These are phyloP conservation scores for Sanguinoderma infundibulare DNA, from an alignment of 1,284 basidiomycete genomes.

Conservation along the genomic window DNA sequence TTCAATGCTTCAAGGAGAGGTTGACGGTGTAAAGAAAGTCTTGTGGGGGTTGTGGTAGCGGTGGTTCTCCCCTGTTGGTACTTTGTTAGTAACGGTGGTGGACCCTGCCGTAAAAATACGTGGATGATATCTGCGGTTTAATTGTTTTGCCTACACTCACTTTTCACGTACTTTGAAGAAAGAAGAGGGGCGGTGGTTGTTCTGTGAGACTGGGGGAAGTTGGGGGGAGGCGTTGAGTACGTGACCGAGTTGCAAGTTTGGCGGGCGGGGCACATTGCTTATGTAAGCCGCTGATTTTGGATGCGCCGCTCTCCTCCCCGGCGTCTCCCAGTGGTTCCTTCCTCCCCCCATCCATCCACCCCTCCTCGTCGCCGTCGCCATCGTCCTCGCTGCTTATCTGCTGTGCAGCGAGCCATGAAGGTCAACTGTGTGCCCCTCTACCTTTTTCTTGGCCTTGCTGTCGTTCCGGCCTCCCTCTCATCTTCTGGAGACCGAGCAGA, in stretches of 20 bases:
- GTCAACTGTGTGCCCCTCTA: neutral
- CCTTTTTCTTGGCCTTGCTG: slow-evolving; percentile 9
- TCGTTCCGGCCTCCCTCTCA: slow-evolving; percentile 16
- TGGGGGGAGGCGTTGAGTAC: neutral
- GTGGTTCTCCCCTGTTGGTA: neutral
- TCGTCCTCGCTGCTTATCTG: neutral
- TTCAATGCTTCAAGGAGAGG: neutral
- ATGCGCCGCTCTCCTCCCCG: neutral
- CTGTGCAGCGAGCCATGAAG: neutral
- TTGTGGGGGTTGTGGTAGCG: neutral
- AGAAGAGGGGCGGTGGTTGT: neutral
- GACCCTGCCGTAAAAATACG: slow-evolving; percentile 4
- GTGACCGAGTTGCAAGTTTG: slow-evolving; percentile 4
- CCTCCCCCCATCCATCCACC: neutral
- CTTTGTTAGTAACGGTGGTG: neutral
- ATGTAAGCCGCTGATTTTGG: slow-evolving; percentile 19
- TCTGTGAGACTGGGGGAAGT: neutral
- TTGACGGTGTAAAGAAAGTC: neutral
- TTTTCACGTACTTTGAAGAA: neutral
- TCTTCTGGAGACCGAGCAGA: slow-evolving; percentile 40
- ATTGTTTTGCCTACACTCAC: neutral
- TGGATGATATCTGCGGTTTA: neutral
- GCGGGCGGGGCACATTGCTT: slow-evolving; percentile 24
- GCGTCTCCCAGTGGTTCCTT: neutral
- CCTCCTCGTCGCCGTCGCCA: neutral